These are phyloP conservation scores for Entamoeba dispar DNA, from an alignment of 208 protist genomes.

Conservation along the genomic window DNA sequence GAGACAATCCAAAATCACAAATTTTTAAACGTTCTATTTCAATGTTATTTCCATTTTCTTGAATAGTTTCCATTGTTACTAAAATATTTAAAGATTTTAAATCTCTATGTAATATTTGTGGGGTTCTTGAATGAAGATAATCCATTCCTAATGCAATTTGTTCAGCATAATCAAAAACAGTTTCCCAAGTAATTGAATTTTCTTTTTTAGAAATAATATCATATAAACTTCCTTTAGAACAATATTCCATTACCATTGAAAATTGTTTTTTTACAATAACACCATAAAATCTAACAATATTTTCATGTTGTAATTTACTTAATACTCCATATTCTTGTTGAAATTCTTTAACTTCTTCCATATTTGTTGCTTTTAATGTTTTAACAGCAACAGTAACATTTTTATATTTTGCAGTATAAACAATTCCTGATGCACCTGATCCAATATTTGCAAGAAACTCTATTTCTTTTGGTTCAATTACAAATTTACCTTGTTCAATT, in stretches of 20 bases:
- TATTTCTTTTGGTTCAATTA: background rate
- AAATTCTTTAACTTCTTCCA: background rate
- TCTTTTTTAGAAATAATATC: background rate
- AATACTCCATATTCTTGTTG: background rate
- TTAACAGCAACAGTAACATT: background rate
- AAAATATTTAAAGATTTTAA: background rate
- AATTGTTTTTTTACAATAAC: background rate
- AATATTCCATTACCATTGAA: background rate
- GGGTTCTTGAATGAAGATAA: background rate
- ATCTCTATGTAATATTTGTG: background rate
- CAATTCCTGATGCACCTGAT: background rate
- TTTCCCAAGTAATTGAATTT: background rate
- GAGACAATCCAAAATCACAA: background rate
- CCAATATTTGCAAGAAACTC: background rate
- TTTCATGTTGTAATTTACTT: background rate
- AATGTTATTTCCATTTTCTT: background rate
- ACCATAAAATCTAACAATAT: background rate
- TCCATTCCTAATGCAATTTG: background rate
- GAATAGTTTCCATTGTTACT: background rate
- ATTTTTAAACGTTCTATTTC: background rate
- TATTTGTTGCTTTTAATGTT: background rate
- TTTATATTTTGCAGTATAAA: background rate
- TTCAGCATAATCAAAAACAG: background rate
- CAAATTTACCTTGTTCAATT: background rate
- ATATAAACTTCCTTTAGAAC: background rate